A percentile compares a stretch with the other conserved stretches of the same genome.
phyloP scores from a whole-genome alignment of 768 basidiomycete species.

The Krasilnikovozyma curviuscula region DNA sequence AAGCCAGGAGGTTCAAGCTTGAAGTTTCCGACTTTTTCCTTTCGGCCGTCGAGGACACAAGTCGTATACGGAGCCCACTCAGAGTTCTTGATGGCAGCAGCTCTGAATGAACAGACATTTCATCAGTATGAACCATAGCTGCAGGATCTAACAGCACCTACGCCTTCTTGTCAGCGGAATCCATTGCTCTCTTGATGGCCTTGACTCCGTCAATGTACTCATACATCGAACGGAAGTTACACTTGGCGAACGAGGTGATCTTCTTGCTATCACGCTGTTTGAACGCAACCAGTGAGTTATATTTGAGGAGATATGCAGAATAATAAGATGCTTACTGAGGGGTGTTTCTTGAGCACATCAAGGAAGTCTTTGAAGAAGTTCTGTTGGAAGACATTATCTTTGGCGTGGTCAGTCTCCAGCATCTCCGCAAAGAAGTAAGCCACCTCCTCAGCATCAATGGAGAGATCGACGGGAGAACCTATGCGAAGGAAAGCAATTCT shows the following conservation, averaged over 20 bases:
- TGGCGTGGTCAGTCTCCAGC: constrained; percentile 77
- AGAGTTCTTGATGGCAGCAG: constrained; percentile 43
- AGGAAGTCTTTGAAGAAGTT: constrained; percentile 93
- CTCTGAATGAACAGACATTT: not conserved
- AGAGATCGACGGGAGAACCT: constrained; percentile 64
- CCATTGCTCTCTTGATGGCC: constrained; percentile 74
- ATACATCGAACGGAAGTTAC: constrained; percentile 89
- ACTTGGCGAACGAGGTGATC: constrained; percentile 54
- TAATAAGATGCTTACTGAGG: constrained; percentile 44
- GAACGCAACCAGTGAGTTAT: not conserved
- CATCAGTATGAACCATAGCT: not conserved
- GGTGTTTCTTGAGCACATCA: constrained; percentile 52
- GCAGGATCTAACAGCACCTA: constrained; percentile 9
- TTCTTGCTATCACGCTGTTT: constrained; percentile 44
- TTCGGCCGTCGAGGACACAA: constrained; percentile 83
- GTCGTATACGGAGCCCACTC: constrained; percentile 64
- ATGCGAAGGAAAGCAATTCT: not conserved
- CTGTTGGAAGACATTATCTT: constrained; percentile 69
- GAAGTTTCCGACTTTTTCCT: constrained; percentile 97
- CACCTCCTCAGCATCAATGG: constrained; percentile 80
- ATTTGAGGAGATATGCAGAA: not conserved
- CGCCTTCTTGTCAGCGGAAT: constrained; percentile 72
- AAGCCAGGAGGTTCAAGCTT: constrained; percentile 95
- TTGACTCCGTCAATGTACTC: constrained; percentile 83
- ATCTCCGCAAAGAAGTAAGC: constrained; percentile 89